Evolutionary conservation across 768 basidiomycete species (phyloP).

Genomic region (Porpolomopsis calyptriformis): DNA sequence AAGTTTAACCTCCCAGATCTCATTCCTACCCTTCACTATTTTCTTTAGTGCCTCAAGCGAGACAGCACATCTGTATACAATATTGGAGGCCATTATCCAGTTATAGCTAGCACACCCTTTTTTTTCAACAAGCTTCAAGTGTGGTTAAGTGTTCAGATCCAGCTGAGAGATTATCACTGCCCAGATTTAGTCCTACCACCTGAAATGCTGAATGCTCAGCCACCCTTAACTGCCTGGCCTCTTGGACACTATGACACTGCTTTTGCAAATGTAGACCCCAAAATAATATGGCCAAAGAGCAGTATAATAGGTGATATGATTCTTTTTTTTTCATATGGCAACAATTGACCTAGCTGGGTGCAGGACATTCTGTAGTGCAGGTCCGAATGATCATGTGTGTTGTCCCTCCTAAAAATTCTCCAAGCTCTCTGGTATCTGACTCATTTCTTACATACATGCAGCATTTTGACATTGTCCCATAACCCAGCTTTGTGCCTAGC

Average conservation of each 20-base stretch:
- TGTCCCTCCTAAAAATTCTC: neutral
- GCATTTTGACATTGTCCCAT: conserved; percentile 8
- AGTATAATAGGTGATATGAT: conserved; percentile 13
- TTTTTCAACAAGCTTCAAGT: conserved; percentile 17
- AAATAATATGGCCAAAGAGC: conserved; percentile 12
- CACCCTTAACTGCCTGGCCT: conserved; percentile 15
- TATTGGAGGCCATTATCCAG: conserved; percentile 8
- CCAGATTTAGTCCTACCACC: conserved; percentile 13
- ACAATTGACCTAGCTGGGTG: neutral
- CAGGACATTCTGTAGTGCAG: conserved; percentile 3
- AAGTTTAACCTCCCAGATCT: conserved; percentile 20
- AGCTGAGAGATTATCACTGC: conserved; percentile 16
- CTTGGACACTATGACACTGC: conserved; percentile 15
- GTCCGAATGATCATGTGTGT: conserved; percentile 2
- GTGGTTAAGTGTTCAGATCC: conserved; percentile 18
- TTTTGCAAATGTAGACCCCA: conserved; percentile 11
- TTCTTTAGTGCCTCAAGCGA: conserved; percentile 5
- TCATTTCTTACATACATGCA: conserved; percentile 3
- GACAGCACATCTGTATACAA: neutral
- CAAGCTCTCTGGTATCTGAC: neutral
- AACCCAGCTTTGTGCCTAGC: neutral
- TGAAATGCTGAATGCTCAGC: conserved; percentile 14
- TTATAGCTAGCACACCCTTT: conserved; percentile 2
- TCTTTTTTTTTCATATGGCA: neutral
- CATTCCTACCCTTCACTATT: conserved; percentile 16